A percentile compares a stretch with the other conserved stretches of the same genome.
Conservation (phyloP, 441 rosid species). For the Syzygium malaccense region DNA sequence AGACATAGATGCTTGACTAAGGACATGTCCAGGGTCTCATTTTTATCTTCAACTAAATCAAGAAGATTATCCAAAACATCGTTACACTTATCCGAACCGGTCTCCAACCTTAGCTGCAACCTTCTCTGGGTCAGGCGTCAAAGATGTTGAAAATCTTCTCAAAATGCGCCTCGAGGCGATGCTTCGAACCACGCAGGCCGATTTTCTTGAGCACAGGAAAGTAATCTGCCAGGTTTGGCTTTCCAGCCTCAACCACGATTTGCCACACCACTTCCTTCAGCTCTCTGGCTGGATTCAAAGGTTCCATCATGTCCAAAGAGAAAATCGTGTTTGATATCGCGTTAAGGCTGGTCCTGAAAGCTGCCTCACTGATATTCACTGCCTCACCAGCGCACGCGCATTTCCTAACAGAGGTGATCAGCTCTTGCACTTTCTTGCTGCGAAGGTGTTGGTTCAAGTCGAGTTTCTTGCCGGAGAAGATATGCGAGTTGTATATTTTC, state of each 20-base stretch:
- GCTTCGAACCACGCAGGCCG: neutral
- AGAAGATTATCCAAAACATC: conserved; percentile 2
- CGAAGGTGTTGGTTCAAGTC: no score
- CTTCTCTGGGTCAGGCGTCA: neutral
- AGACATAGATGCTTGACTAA: neutral
- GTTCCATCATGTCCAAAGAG: neutral
- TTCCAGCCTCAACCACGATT: neutral
- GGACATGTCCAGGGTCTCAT: neutral
- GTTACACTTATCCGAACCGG: neutral
- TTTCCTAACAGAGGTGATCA: no score
- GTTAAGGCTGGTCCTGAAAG: no score
- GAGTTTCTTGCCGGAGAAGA: no score
- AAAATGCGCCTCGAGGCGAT: neutral
- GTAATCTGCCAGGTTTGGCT: neutral
- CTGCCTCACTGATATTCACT: no score
- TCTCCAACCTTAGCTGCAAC: neutral
- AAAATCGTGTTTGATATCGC: neutral
- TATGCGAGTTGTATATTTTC: no score
- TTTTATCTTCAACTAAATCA: conserved; percentile 1
- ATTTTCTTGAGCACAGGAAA: conserved; percentile 2
- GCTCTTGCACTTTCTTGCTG: no score
- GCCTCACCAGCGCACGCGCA: no score
- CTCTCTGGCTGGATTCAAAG: neutral
- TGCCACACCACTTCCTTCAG: neutral
- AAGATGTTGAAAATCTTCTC: neutral